These are phyloP conservation scores for Backusella westeae DNA, from an alignment of 192 early-diverging fungal species.

Conservation along the genomic window DNA sequence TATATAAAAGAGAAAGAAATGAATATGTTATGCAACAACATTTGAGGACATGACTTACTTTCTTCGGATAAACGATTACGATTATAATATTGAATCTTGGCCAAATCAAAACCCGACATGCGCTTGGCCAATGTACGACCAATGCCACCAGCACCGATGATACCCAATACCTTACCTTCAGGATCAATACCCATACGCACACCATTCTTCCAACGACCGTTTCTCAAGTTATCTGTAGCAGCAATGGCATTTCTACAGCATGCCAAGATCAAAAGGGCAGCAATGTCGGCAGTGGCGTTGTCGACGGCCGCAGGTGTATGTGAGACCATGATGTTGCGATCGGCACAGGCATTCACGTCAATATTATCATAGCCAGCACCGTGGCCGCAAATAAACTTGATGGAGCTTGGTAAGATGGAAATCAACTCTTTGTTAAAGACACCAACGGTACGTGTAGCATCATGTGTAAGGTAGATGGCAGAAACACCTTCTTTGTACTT, in stretches of 20 bases:
- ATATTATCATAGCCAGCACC: conserved; percentile 41
- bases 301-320: conserved; percentile 42
- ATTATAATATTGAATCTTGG: conserved; percentile 44
- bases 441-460: conserved; percentile 21
- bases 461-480: conserved; percentile 17
- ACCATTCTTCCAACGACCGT: conserved; percentile 32
- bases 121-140: conserved; percentile 52
- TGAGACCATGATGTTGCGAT: conserved; percentile 35
- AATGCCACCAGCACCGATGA: conserved; percentile 51
- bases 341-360: conserved; percentile 34
- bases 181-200: conserved; percentile 37
- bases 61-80: conserved; percentile 38
- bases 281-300: conserved; percentile 42
- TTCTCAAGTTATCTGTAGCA: conserved; percentile 27
- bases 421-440: conserved; percentile 35
- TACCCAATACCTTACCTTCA: conserved; percentile 40
- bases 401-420: conserved; percentile 16
- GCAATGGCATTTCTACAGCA: conserved; percentile 43
- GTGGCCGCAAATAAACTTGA: conserved; percentile 23
- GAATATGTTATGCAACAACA: too few species aligned
- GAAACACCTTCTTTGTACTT: conserved; percentile 27
- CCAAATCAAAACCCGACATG: conserved; percentile 46
- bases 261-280: conserved; percentile 45
- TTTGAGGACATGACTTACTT: conserved; percentile 21
- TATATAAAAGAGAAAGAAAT: background rate